Evolutionary conservation across 2,329 filamentous ascomycete species (phyloP), one percentile per base, ranked within the genome.

Genomic region (Acarospora socialis): DNA sequence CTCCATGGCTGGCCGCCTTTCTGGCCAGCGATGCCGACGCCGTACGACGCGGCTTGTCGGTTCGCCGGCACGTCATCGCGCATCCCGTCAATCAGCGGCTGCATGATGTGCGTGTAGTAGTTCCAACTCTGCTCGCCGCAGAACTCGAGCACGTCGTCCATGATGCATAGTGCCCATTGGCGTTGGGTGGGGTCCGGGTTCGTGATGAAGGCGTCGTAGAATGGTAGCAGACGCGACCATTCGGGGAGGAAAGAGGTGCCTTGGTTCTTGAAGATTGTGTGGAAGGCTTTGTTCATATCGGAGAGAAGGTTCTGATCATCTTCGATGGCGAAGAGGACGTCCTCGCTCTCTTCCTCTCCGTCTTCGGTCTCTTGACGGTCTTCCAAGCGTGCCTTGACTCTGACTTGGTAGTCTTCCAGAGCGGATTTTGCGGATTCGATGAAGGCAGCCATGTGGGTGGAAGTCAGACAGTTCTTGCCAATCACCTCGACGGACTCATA

Each of bases 251-350:
- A 98, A 7, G 69, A 63, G 7, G 74, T 67, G 15, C 82, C 81
- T 53, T 94, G 84, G 60, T 93, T 86, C 66, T 95, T 95, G 69
- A 98, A 98, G 43, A 98, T 83, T 38, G 84, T 87, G 59, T 98
- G 90, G 70, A 92, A 98, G 1, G 90, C 87, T 66, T 98, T 98
- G 72, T 98, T 98, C 90, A 98, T 98, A 51, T 98, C 90, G 2
- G 86, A 93, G 25, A 98, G 69, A 12, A 98, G 68, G 14, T 84
- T 93, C 58, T 95, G 87, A 52, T 98, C 90, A 45, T 98, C 90
- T 55, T 98, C 90, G 28, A 98, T 86, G 8, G 87, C 90, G 46
- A 92, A 79, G 19, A 92, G 67, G 26, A 77, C 72, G 32, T 94
- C 87, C 45, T 94, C 81, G 10, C 77, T 77, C 37, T 90, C 77